Conservation (phyloP, 2,329 filamentous ascomycete genomes). For the Cladosporium sp. region DNA sequence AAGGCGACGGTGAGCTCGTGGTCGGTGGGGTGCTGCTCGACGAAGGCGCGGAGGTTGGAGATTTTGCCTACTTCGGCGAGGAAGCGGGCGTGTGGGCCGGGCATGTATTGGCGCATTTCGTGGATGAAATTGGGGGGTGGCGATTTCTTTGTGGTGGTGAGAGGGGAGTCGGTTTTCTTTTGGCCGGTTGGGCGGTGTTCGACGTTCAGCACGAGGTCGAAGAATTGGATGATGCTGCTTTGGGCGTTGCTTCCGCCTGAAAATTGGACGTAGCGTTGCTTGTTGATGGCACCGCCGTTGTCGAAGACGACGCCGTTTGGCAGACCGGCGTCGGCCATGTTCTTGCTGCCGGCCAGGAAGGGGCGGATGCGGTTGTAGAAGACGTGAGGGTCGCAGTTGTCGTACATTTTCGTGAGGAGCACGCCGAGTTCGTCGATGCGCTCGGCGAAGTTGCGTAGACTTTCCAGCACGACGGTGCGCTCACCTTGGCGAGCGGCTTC, state of each 20-base stretch:
- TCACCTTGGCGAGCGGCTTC: constrained; percentile 69
- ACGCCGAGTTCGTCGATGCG: constrained; percentile 76
- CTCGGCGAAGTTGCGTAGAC: constrained; percentile 78
- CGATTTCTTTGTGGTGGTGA: constrained; percentile 42
- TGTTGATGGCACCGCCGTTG: constrained; percentile 51
- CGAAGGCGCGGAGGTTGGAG: constrained; percentile 82
- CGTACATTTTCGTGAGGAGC: constrained; percentile 84
- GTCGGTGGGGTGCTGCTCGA: constrained; percentile 59
- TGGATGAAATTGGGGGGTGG: constrained; percentile 74
- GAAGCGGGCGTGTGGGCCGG: constrained; percentile 84
- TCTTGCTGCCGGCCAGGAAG: constrained; percentile 92
- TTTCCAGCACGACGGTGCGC: constrained; percentile 64
- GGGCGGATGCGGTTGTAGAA: constrained; percentile 97
- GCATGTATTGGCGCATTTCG: constrained; percentile 98
- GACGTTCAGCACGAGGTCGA: constrained; percentile 84
- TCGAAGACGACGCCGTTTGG: constrained; percentile 86
- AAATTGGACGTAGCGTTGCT: constrained; percentile 69
- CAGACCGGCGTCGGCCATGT: constrained; percentile 91
- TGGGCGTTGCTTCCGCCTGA: constrained; percentile 95
- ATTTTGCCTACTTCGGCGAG: constrained; percentile 72
- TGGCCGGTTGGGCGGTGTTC: constrained; percentile 87
- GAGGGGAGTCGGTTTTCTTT: constrained; percentile 41
- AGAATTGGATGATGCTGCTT: constrained; percentile 95
- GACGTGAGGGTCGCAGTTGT: constrained; percentile 86
- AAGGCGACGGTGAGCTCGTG: constrained; percentile 71